Evolutionary conservation across 257 asterid species (phyloP).

Genomic region (Ilex asprella): DNA sequence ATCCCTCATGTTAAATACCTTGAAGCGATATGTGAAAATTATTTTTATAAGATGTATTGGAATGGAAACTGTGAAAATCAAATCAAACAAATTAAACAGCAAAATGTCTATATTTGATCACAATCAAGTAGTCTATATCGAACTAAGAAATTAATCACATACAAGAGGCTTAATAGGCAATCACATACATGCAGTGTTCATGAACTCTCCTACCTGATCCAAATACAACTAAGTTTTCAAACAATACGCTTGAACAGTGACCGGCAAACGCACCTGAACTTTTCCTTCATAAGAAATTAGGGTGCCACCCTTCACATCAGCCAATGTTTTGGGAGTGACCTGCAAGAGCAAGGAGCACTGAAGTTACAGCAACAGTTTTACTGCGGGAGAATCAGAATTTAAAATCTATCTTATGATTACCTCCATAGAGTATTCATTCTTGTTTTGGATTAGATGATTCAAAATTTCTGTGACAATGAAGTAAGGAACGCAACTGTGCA

Average conservation of each 20-base stretch:
- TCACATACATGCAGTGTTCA: no score
- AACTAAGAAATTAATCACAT: no score
- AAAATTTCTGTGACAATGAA: constrained; percentile 60
- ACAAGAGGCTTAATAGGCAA: no score
- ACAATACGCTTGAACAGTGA: background rate
- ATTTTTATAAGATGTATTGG: no score
- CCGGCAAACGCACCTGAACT: constrained; percentile 58
- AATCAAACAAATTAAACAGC: no score
- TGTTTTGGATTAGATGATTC: constrained; percentile 72
- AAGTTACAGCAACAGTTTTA: constrained; percentile 6
- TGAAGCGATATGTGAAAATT: no score
- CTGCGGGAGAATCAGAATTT: background rate
- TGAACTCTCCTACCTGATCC: no score
- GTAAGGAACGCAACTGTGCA: constrained; percentile 41
- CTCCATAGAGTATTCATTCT: constrained; percentile 99
- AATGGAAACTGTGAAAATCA: no score
- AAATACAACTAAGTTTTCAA: no score
- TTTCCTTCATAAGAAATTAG: constrained; percentile 87
- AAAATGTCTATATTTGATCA: no score
- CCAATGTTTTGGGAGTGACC: constrained; percentile 98
- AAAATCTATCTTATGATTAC: constrained; percentile 24
- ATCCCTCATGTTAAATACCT: no score
- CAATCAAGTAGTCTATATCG: no score
- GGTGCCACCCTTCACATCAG: constrained; percentile 99
- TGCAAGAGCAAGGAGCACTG: constrained; percentile 25